These are phyloP conservation scores for Nakazawaea holstii DNA, from an alignment of 805 yeast genomes.

Conservation along the genomic window DNA sequence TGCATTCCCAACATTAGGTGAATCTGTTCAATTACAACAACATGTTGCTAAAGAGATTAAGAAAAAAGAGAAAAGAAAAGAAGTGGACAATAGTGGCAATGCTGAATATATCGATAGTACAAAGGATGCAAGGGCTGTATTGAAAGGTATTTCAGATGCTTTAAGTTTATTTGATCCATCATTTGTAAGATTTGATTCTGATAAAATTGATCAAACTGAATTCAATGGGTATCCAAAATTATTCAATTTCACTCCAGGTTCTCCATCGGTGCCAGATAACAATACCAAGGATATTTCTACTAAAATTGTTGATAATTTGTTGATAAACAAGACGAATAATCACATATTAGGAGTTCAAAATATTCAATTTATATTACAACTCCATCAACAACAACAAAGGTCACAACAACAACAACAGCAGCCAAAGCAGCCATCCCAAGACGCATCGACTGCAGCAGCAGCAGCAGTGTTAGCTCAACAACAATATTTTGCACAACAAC, in stretches of 20 bases:
- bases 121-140: background rate
- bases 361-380: conserved; percentile 14
- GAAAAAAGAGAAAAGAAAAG: conserved; percentile 14
- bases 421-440: conserved; percentile 27
- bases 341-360: conserved; percentile 9
- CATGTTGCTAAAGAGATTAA: conserved; percentile 20
- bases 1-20: conserved; percentile 58
- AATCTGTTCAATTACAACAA: conserved; percentile 24
- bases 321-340: conserved; percentile 6
- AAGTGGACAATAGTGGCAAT: background rate
- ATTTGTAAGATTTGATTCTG: conserved; percentile 4
- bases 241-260: background rate
- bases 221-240: conserved; percentile 3
- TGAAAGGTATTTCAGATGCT: conserved; percentile 1
- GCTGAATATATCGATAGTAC: background rate
- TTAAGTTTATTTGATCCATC: conserved; percentile 7
- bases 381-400: conserved; percentile 24
- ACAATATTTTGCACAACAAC: conserved; percentile 24
- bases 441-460: conserved; percentile 19
- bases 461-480: conserved; percentile 10
- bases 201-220: background rate
- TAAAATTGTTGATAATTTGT: conserved; percentile 4
- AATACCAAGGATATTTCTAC: background rate
- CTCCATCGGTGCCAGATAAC: background rate
- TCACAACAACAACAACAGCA: conserved; percentile 23